Percentiles rank a stretch among this genome's conserved stretches.
These are phyloP conservation scores for Malus asiatica DNA, from an alignment of 306 rosid species.

Conservation along the genomic window DNA sequence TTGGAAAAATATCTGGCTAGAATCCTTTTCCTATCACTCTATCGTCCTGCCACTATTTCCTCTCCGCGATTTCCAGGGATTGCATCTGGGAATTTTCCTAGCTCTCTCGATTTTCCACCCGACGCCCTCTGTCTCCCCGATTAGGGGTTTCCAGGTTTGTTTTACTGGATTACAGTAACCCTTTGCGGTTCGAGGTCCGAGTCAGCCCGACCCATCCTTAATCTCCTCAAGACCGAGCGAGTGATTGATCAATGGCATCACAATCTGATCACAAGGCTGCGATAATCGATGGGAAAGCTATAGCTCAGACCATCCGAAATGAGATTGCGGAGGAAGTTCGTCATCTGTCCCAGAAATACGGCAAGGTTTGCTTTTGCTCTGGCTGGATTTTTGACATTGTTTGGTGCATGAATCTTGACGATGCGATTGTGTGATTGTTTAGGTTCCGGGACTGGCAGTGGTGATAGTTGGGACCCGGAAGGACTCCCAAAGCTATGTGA, in stretches of 20 bases:
- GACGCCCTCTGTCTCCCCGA: too few species aligned
- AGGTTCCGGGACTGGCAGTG: slow-evolving; percentile 93
- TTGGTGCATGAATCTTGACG: not conserved
- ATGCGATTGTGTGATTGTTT: not conserved
- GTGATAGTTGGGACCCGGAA: slow-evolving; percentile 81
- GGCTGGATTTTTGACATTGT: not conserved
- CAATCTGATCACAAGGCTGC: slow-evolving; percentile 51
- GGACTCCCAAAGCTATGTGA: slow-evolving; percentile 80
- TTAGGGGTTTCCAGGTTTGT: too few species aligned
- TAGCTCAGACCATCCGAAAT: slow-evolving; percentile 65
- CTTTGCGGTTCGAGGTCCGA: not conserved
- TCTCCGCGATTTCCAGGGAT: too few species aligned
- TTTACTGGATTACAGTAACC: not conserved
- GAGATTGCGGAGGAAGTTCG: slow-evolving; percentile 66
- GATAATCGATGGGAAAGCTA: slow-evolving; percentile 73
- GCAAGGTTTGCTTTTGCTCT: slow-evolving; percentile 48
- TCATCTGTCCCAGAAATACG: slow-evolving; percentile 52
- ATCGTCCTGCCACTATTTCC: too few species aligned
- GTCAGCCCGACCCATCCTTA: not conserved
- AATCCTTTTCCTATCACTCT: too few species aligned
- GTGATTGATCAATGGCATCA: slow-evolving; percentile 20
- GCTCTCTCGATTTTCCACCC: too few species aligned
- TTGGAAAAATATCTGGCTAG: too few species aligned
- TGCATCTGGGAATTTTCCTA: too few species aligned
- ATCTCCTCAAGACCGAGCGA: not conserved